Evolutionary conservation across 176 grass and related monocot species (phyloP), one percentile per base, ranked within the genome.

Genomic region (Eleusine indica): DNA sequence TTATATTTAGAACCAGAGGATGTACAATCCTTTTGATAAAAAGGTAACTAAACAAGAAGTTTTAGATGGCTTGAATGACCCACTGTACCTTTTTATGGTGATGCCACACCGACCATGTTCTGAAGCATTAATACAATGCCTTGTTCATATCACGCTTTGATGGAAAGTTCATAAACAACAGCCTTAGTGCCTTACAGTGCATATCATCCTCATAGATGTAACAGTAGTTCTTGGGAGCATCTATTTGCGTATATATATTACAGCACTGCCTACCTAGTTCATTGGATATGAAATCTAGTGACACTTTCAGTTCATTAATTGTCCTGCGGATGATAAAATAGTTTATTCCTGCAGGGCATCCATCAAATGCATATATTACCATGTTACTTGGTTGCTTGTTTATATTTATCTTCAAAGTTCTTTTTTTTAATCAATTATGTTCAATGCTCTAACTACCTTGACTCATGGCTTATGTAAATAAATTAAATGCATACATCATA

Each of bases 401-500:
- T 87, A 39, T n/a, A 69, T 76, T 67, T 75, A 66, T 75, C 12
- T 30, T 69, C 17, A 32, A 72, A 41, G 21, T 9, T 44, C 32
- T 35, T 35, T 35, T 35, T 35, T 35, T 35, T 35, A 35, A 35
- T 35, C 32, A 35, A 35, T 67, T 75, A 66, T 75, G 7, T 30
- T 69, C 17, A 32, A 72, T 52, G 21, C 6, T 44, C 21, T 72
- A 22, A 29, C 17, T 52, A 41, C 41, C n/a, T 28, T 76, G 41
- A 82, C 6, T 54, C 44, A 38, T 39, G 3, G 68, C 19, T 57
- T 57, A 25, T 40, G 6, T 60, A 28, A 29, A 56, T 47, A 62
- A 75, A 63, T 64, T 87, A 83, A 80, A 47, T 74, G 1, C 37
- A 32, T 56, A 61, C 71, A 80, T 70, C 46, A 56, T 75, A 80